Percentiles rank a stretch among this genome's conserved stretches.
Conservation (phyloP, 306 rosid species). For the Arachis hypogaea region DNA sequence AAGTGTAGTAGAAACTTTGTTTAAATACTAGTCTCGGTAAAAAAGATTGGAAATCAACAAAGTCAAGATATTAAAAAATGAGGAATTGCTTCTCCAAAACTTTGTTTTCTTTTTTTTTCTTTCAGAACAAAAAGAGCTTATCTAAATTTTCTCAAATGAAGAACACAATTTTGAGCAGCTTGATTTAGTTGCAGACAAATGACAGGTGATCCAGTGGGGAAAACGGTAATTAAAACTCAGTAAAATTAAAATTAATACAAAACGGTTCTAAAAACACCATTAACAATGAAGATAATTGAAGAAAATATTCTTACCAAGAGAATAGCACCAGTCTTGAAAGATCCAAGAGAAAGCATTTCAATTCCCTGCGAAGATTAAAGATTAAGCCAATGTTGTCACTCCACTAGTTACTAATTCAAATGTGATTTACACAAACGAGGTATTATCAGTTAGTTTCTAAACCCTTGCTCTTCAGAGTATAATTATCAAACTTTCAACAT, state of each 20-base stretch:
- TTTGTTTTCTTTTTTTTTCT: no score
- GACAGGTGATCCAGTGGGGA: slow-evolving; percentile 7
- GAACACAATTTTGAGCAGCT: neutral
- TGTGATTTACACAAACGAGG: slow-evolving; percentile 3
- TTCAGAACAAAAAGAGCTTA: no score
- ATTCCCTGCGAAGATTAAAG: slow-evolving; percentile 57
- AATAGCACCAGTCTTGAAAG: slow-evolving; percentile 80
- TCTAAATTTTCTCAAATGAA: neutral
- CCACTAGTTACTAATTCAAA: neutral
- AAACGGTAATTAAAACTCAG: neutral
- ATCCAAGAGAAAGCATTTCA: slow-evolving; percentile 86
- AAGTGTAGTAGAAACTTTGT: no score
- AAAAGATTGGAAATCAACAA: no score
- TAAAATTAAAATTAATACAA: neutral
- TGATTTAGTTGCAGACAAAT: slow-evolving; percentile 13
- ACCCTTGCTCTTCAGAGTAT: neutral
- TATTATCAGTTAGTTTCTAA: slow-evolving; percentile 19
- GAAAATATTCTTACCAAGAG: slow-evolving; percentile 59
- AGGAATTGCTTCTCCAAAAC: neutral
- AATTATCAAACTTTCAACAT: no score
- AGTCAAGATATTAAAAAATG: neutral
- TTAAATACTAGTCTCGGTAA: no score
- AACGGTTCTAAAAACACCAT: neutral
- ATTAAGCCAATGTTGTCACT: neutral
- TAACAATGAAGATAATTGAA: neutral